phyloP scores from a whole-genome alignment of 805 yeast genomes.

The Nakazawaea anatomiae region DNA sequence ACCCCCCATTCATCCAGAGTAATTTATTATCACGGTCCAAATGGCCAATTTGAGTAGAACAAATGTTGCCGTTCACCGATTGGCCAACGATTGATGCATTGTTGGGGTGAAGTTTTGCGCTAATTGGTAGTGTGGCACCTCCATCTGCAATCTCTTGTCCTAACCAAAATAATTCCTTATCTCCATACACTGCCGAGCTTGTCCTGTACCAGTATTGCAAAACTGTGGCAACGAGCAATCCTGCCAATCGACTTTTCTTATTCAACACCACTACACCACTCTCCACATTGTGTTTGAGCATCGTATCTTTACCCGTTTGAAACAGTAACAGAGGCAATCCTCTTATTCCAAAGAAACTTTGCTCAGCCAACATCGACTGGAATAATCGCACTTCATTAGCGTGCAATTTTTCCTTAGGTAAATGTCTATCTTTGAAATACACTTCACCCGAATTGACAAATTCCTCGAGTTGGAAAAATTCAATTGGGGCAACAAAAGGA shows the following conservation, averaged over 20 bases:
- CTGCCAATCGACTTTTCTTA: constrained; percentile 41
- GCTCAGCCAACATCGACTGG: constrained; percentile 17
- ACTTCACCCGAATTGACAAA: constrained; percentile 30
- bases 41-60: constrained; percentile 25
- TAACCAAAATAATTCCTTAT: constrained; percentile 73
- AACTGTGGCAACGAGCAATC: constrained; percentile 36
- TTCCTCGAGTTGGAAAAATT: constrained; percentile 28
- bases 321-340: neutral
- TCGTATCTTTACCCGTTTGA: constrained; percentile 12
- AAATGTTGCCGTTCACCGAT: constrained; percentile 14
- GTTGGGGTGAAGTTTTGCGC: constrained; percentile 21
- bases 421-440: constrained; percentile 42
- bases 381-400: constrained; percentile 31
- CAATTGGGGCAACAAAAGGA: constrained; percentile 26
- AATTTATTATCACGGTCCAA: constrained; percentile 15
- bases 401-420: constrained; percentile 27
- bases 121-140: constrained; percentile 24
- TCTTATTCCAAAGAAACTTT: neutral
- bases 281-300: constrained; percentile 37
- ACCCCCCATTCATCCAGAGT: constrained; percentile 28
- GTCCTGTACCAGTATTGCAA: constrained; percentile 37
- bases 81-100: constrained; percentile 18
- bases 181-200: constrained; percentile 61
- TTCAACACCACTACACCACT: constrained; percentile 44
- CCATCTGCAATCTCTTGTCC: constrained; percentile 50